Percentiles rank a stretch among this genome's conserved stretches.
Evolutionary conservation across 139 green algal genomes (phyloP).

Genomic region (Medakamo hakoo): DNA sequence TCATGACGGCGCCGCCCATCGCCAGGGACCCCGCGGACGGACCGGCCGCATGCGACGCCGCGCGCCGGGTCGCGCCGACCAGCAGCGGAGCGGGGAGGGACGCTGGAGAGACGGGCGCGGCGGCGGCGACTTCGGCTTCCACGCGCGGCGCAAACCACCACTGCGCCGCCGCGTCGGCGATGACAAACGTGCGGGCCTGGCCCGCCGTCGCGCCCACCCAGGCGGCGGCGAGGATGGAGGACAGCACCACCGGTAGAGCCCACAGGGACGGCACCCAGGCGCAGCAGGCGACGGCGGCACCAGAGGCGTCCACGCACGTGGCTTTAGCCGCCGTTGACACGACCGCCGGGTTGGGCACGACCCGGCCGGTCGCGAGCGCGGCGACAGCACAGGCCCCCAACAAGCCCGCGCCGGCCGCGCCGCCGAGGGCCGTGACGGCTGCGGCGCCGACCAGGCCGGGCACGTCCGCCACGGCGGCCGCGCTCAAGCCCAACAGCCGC

Average conservation of each 20-base stretch:
- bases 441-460: background rate
- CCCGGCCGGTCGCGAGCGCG: background rate
- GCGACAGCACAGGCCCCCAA: background rate
- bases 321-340: too few relatives aligned
- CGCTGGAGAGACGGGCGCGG: too few relatives aligned
- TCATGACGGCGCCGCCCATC: background rate
- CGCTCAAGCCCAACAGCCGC: background rate
- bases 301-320: background rate
- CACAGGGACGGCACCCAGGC: background rate
- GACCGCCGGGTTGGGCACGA: background rate
- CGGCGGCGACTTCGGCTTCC: background rate
- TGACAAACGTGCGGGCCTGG: background rate
- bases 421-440: background rate
- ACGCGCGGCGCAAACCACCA: background rate
- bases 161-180: background rate
- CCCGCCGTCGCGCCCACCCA: background rate
- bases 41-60: too few relatives aligned
- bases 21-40: too few relatives aligned
- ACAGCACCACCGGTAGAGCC: background rate
- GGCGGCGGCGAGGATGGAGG: background rate
- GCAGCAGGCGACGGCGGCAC: background rate
- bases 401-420: too few relatives aligned
- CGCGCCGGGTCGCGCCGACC: background rate
- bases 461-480: background rate
- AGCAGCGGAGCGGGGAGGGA: too few relatives aligned